Evolutionary conservation across 352 stramenopile species (phyloP).

Genomic region (Phytopythium aichiense): DNA sequence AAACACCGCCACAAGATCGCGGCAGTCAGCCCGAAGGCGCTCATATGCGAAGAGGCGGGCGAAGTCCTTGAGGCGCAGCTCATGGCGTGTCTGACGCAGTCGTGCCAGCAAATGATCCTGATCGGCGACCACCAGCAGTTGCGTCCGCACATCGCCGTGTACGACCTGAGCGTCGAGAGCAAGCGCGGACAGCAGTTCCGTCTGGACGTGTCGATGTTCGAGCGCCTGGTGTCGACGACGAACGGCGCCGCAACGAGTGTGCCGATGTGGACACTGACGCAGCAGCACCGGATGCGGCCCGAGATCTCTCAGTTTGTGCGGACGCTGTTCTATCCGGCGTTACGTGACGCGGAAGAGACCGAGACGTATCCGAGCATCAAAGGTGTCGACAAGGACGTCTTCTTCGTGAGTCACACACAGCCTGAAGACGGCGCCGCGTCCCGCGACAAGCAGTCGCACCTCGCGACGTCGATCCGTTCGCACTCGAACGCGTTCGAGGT

Average conservation of each 20-base stretch:
- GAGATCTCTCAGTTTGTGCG: constrained; percentile 76
- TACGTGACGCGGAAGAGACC: constrained; percentile 57
- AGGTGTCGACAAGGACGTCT: constrained; percentile 56
- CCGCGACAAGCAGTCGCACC: constrained; percentile 9
- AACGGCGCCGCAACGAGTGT: constrained; percentile 1
- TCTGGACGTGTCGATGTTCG: constrained; percentile 84
- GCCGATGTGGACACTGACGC: constrained; percentile 45
- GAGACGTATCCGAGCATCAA: constrained; percentile 37
- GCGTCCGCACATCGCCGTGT: constrained; percentile 65
- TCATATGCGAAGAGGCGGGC: constrained; percentile 86
- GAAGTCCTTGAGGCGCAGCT: constrained; percentile 82
- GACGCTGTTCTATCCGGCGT: constrained; percentile 54
- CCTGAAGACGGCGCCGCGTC: constrained; percentile 25
- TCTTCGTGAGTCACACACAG: constrained; percentile 70
- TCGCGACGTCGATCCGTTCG: constrained; percentile 19
- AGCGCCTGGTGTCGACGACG: constrained; percentile 46
- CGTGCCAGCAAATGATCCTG: constrained; percentile 77
- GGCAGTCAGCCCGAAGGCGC: constrained; percentile 49
- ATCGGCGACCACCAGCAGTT: constrained; percentile 89
- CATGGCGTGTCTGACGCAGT: constrained; percentile 47
- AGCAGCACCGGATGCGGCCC: constrained; percentile 79
- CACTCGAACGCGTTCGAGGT: constrained; percentile 73
- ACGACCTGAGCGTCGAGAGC: constrained; percentile 62
- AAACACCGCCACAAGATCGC: constrained; percentile 64
- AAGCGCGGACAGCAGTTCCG: constrained; percentile 44